These are phyloP conservation scores for Cystoisospora suis DNA, from an alignment of 169 alveolate species.

Conservation along the genomic window DNA sequence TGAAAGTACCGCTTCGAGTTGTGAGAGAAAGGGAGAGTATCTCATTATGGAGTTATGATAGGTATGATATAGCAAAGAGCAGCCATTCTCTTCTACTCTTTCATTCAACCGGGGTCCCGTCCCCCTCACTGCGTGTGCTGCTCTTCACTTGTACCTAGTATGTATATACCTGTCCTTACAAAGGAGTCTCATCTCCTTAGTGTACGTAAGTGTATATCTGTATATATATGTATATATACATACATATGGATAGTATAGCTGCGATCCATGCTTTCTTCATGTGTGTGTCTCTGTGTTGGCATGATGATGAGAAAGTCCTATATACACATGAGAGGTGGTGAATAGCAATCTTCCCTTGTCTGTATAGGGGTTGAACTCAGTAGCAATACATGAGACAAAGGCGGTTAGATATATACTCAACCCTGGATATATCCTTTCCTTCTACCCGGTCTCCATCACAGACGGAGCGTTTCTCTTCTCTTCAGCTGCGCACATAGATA, in stretches of 20 bases:
- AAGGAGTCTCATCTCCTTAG: background rate
- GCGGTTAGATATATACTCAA: background rate
- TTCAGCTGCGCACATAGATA: background rate
- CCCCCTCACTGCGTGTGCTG: background rate
- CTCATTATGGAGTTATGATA: background rate
- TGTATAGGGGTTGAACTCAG: no score
- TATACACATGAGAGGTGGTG: background rate
- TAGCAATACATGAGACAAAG: background rate
- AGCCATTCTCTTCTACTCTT: background rate
- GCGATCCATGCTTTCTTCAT: no score
- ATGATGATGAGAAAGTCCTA: background rate
- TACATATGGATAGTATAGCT: no score
- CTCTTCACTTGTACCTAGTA: background rate
- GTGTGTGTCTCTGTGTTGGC: no score
- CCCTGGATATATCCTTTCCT: no score
- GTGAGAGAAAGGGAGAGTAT: background rate
- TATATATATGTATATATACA: background rate
- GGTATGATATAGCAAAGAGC: background rate
- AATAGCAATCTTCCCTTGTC: background rate
- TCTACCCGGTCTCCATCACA: no score
- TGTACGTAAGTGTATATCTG: background rate
- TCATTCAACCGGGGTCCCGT: background rate
- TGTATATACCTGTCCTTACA: background rate
- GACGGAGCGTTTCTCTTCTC: no score
- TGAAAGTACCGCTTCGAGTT: background rate